Percentiles rank a stretch among this genome's conserved stretches.
phyloP scores from a whole-genome alignment of 2,329 filamentous ascomycete genomes.

The Beauveria asiatica region DNA sequence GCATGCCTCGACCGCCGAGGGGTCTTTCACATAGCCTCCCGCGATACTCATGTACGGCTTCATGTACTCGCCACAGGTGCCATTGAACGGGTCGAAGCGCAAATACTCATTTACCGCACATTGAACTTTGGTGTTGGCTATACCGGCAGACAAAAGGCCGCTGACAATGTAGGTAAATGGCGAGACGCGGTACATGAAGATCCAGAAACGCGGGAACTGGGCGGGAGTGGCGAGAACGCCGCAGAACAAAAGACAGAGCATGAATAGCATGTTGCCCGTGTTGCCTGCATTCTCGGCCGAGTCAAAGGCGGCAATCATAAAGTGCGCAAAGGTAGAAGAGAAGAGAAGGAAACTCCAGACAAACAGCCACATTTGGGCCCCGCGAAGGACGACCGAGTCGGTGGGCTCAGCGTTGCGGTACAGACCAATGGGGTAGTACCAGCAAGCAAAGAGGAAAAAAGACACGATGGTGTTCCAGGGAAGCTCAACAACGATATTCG shows the following conservation, averaged over 20 bases:
- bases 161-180: conserved; percentile 76
- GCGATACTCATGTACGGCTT: conserved; percentile 34
- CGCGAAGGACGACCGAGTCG: conserved; percentile 56
- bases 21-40: conserved; percentile 48
- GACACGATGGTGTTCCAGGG: conserved; percentile 75
- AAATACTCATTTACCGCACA: conserved; percentile 63
- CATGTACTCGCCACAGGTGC: conserved; percentile 55
- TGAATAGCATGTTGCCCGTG: conserved; percentile 67
- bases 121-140: conserved; percentile 56
- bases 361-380: conserved; percentile 71
- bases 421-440: conserved; percentile 81
- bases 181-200: conserved; percentile 61
- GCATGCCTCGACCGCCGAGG: conserved; percentile 40
- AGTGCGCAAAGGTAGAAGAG: conserved; percentile 70
- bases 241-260: conserved; percentile 65
- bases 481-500: conserved; percentile 75
- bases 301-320: conserved; percentile 68
- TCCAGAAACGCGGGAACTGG: conserved; percentile 65
- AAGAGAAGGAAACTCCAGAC: conserved; percentile 70
- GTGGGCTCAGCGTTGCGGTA: conserved; percentile 59
- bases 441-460: conserved; percentile 66
- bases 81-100: conserved; percentile 57
- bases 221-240: conserved; percentile 59
- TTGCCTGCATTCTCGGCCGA: conserved; percentile 68
- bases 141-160: conserved; percentile 60